These are phyloP conservation scores for Nannochloropsis salina DNA, from an alignment of 108 stramenopile genomes.

Conservation along the genomic window DNA sequence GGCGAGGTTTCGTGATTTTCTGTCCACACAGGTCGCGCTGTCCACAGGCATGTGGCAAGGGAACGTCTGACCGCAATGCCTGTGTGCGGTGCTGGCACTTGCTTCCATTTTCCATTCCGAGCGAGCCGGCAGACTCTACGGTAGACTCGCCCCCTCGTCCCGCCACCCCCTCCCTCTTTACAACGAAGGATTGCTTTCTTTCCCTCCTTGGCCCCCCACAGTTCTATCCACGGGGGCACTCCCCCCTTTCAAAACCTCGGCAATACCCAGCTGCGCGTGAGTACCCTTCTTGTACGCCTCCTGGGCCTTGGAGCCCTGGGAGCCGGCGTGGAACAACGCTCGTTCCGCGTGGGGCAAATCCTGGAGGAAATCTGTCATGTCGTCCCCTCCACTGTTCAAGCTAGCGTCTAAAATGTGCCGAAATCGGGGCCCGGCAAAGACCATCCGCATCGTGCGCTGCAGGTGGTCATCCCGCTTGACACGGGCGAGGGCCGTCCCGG, in stretches of 20 bases:
- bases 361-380: slow-evolving; percentile 32
- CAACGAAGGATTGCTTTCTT: neutral
- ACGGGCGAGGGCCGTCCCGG: slow-evolving; percentile 30
- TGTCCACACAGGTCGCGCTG: too few species aligned
- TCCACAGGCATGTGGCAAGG: too few species aligned
- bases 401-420: slow-evolving; percentile 35
- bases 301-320: neutral
- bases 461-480: slow-evolving; percentile 36
- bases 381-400: slow-evolving; percentile 43
- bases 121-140: too few species aligned
- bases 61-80: too few species aligned
- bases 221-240: neutral
- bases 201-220: neutral
- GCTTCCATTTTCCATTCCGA: too few species aligned
- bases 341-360: slow-evolving; percentile 38
- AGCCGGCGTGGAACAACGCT: slow-evolving; percentile 32
- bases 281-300: neutral
- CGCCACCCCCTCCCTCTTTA: neutral
- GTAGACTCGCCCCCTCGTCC: neutral
- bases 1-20: too few species aligned
- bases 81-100: too few species aligned
- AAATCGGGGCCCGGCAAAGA: slow-evolving; percentile 49
- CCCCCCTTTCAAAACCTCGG: neutral
- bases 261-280: neutral
- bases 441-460: slow-evolving; percentile 41